phyloP scores from a whole-genome alignment of 2,329 filamentous ascomycete species.

The Pseudogymnoascus sp. region DNA sequence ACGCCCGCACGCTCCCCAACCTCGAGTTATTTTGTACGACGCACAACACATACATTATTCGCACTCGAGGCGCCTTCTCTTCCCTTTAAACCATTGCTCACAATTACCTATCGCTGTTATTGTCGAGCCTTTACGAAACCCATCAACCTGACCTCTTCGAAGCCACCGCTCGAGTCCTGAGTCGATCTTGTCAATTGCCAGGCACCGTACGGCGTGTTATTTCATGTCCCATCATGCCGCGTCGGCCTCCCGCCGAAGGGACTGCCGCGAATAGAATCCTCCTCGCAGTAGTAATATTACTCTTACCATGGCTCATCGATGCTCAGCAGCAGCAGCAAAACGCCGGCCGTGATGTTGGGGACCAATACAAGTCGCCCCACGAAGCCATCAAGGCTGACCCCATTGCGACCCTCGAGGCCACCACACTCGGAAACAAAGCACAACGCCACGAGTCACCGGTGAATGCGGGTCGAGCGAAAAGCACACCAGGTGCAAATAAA shows the following conservation, averaged over 20 bases:
- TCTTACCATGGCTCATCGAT: constrained; percentile 51
- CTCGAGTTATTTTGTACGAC: constrained; percentile 4
- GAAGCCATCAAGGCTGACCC: constrained; percentile 22
- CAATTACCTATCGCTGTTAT: neutral
- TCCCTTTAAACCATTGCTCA: neutral
- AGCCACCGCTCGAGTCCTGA: neutral
- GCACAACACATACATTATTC: constrained; percentile 2
- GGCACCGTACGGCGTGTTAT: constrained; percentile 4
- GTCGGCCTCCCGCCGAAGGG: constrained; percentile 53
- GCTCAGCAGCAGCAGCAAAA: constrained; percentile 55
- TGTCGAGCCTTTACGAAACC: neutral
- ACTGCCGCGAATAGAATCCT: constrained; percentile 40
- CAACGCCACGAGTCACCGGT: constrained; percentile 27
- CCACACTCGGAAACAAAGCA: constrained; percentile 22
- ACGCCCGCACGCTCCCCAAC: constrained; percentile 1
- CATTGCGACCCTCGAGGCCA: constrained; percentile 22
- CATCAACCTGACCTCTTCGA: neutral
- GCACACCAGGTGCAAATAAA: constrained; percentile 22
- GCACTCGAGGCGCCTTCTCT: neutral
- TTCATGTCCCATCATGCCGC: constrained; percentile 44
- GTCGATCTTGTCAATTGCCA: constrained; percentile 2
- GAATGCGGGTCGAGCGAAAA: constrained; percentile 23
- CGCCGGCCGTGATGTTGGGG: constrained; percentile 14
- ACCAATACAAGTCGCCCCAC: constrained; percentile 24
- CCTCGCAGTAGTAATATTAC: constrained; percentile 48